Conservation (phyloP, 2,329 filamentous ascomycete genomes). For the Colletotrichum sansevieriae region DNA sequence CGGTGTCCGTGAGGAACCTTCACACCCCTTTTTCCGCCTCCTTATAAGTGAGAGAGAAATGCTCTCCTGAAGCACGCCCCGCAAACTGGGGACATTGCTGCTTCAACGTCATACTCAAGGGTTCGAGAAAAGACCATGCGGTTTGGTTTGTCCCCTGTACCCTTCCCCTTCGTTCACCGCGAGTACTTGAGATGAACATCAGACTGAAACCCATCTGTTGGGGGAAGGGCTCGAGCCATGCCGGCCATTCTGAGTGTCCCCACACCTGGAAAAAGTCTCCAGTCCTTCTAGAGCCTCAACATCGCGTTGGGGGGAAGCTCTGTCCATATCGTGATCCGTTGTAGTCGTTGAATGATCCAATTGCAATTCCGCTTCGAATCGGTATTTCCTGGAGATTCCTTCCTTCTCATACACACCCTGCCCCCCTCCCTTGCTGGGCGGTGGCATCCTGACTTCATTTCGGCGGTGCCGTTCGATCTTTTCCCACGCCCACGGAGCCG, state of each 20-base stretch:
- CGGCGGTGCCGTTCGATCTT: constrained; percentile 29
- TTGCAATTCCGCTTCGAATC: background rate
- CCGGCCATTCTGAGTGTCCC: background rate
- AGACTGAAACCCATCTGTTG: constrained; percentile 32
- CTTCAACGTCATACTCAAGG: background rate
- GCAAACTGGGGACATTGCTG: constrained; percentile 33
- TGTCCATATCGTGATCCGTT: constrained; percentile 10
- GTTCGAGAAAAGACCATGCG: background rate
- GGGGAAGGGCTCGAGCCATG: constrained; percentile 25
- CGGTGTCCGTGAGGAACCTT: constrained; percentile 5
- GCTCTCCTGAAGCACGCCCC: background rate
- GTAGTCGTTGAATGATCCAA: background rate
- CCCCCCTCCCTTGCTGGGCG: background rate
- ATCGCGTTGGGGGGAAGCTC: background rate
- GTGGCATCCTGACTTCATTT: constrained; percentile 26
- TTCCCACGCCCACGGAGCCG: constrained; percentile 10
- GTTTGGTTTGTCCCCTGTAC: background rate
- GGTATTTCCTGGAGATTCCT: background rate
- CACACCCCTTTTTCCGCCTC: background rate
- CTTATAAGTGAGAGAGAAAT: too few species aligned
- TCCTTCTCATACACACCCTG: background rate
- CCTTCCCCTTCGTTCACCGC: constrained; percentile 14
- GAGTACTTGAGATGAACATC: constrained; percentile 34
- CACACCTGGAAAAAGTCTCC: constrained; percentile 8
- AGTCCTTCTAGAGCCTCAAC: constrained; percentile 22